Evolutionary conservation across 108 stramenopile genomes (phyloP).

Genomic region (Stephanodiscus minutulus): DNA sequence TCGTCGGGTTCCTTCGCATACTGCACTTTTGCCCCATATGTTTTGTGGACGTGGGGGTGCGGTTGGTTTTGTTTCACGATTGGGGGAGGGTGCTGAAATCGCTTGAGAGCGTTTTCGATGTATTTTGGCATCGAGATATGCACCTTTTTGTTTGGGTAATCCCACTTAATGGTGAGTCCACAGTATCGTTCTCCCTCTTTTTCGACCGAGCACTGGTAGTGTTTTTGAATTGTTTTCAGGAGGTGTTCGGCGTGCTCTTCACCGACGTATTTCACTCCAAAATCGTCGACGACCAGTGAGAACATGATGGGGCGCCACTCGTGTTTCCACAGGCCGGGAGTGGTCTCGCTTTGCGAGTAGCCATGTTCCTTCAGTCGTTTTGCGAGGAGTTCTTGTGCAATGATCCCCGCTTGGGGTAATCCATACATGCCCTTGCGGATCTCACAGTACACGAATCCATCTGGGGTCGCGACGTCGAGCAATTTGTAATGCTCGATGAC

Average conservation of each 20-base stretch:
- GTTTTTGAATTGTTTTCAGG: neutral
- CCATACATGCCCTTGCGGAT: slow-evolving; percentile 48
- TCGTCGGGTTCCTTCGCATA: too few relatives aligned
- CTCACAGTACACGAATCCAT: slow-evolving; percentile 18
- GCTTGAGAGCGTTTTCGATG: too few relatives aligned
- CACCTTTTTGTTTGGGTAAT: slow-evolving; percentile 16
- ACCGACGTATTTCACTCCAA: slow-evolving; percentile 47
- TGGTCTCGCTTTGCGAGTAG: slow-evolving; percentile 19
- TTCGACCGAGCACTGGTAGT: slow-evolving; percentile 29
- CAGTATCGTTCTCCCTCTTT: slow-evolving; percentile 21
- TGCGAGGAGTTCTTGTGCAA: slow-evolving; percentile 24
- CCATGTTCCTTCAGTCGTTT: too few relatives aligned
- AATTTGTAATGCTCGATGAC: slow-evolving; percentile 40
- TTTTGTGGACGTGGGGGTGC: too few relatives aligned
- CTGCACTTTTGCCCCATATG: too few relatives aligned
- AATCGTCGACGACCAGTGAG: slow-evolving; percentile 58
- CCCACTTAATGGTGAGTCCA: slow-evolving; percentile 46
- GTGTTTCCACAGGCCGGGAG: slow-evolving; percentile 52
- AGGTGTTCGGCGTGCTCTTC: slow-evolving; percentile 39
- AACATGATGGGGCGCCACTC: slow-evolving; percentile 15
- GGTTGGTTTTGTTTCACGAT: too few relatives aligned
- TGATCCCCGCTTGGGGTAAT: slow-evolving; percentile 45
- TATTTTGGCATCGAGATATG: neutral
- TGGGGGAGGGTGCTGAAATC: too few relatives aligned
- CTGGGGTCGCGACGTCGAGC: too few relatives aligned